These are phyloP conservation scores for Nannochloropsis granulata DNA, from an alignment of 108 stramenopile genomes.

Conservation along the genomic window DNA sequence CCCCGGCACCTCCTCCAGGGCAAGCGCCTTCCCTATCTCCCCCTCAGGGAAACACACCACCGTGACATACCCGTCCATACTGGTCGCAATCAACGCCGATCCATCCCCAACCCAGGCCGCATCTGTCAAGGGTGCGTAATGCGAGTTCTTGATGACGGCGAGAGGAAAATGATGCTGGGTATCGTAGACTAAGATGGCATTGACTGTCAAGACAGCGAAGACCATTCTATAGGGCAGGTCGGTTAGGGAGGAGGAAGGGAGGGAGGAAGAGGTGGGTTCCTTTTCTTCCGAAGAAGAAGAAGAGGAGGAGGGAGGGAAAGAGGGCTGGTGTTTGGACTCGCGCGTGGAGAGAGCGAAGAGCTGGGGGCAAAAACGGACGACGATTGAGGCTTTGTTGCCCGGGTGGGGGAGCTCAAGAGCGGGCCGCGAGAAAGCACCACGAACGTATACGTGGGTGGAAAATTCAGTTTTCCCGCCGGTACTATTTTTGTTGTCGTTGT, in stretches of 20 bases:
- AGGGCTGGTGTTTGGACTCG: not conserved
- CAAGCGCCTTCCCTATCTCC: slow-evolving; percentile 28
- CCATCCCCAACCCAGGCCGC: slow-evolving; percentile 36
- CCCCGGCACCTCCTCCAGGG: slow-evolving; percentile 18
- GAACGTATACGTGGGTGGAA: not conserved
- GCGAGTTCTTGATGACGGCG: slow-evolving; percentile 22
- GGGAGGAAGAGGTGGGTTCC: not conserved
- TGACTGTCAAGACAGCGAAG: slow-evolving; percentile 40
- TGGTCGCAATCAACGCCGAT: slow-evolving; percentile 29
- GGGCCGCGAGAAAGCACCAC: not conserved
- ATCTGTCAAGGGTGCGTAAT: slow-evolving; percentile 42
- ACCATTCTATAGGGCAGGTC: slow-evolving; percentile 34
- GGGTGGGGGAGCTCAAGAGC: not conserved
- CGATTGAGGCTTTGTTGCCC: slow-evolving; percentile 37
- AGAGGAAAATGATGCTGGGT: slow-evolving; percentile 40
- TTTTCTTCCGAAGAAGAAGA: not conserved
- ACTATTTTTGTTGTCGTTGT: not conserved
- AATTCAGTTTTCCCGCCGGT: not conserved
- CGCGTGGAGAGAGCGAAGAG: slow-evolving; percentile 22
- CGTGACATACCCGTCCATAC: slow-evolving; percentile 40
- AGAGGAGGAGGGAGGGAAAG: not conserved
- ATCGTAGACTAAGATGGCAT: slow-evolving; percentile 42
- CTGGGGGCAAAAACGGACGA: slow-evolving; percentile 38
- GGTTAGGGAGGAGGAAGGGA: slow-evolving; percentile 6
- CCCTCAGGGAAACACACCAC: slow-evolving; percentile 21